Conservation (phyloP, 306 rosid genomes). For the Boehmeria nivea region DNA sequence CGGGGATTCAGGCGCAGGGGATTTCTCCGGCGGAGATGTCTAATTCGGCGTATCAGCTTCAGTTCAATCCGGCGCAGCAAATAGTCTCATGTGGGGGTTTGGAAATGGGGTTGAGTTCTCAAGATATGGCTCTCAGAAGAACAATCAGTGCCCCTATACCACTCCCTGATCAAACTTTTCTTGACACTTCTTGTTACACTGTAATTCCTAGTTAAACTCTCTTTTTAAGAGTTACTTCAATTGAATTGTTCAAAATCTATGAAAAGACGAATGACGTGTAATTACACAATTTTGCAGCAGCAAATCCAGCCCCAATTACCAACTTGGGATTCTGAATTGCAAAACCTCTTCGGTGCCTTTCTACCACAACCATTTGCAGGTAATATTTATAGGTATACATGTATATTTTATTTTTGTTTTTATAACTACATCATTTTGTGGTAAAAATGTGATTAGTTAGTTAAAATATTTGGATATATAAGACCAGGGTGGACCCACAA, state of each 20-base stretch:
- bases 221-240: too few relatives aligned
- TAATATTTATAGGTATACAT: conserved; percentile 15
- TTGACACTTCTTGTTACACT: conserved; percentile 55
- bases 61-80: conserved; percentile 57
- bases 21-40: conserved; percentile 39
- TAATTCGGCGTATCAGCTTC: conserved; percentile 45
- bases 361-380: conserved; percentile 66
- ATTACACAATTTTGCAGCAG: conserved; percentile 28
- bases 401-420: too few relatives aligned
- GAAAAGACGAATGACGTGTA: too few relatives aligned
- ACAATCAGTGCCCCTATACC: conserved; percentile 51
- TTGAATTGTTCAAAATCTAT: too few relatives aligned
- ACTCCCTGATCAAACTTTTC: conserved; percentile 49
- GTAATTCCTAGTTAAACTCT: conserved; percentile 38
- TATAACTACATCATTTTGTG: conserved; percentile 19
- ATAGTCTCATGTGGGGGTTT: conserved; percentile 51
- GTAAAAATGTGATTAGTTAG: conserved; percentile 21
- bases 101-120: conserved; percentile 45
- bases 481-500: conserved; percentile 19
- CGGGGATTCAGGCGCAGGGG: conserved; percentile 50
- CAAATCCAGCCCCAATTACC: conserved; percentile 43
- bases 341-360: conserved; percentile 42
- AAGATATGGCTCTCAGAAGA: conserved; percentile 51
- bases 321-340: conserved; percentile 60
- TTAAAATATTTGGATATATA: conserved; percentile 17